These are phyloP conservation scores for Crithidia acanthocephali DNA, from an alignment of 208 protist species.

Conservation along the genomic window DNA sequence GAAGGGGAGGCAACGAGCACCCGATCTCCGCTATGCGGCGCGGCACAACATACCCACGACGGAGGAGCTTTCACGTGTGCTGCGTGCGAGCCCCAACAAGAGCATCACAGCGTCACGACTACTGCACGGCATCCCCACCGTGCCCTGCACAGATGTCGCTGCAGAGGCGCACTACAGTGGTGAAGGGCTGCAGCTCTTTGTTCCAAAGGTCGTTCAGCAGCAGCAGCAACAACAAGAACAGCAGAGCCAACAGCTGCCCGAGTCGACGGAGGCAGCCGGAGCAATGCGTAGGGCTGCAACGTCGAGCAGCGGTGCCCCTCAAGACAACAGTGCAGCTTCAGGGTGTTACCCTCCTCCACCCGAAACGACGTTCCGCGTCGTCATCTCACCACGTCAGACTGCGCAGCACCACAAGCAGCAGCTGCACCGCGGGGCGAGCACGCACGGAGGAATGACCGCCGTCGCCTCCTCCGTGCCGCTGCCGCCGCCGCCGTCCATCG, in stretches of 20 bases:
- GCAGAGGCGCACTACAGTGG: no score
- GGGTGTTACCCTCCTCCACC: neutral
- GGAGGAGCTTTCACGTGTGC: neutral
- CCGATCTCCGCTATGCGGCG: neutral
- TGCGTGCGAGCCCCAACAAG: neutral
- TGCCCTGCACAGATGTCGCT: no score
- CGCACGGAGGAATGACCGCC: neutral
- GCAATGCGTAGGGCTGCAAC: neutral
- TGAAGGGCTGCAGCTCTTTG: slow-evolving; percentile 13
- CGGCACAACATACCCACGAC: slow-evolving; percentile 15
- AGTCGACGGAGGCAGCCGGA: neutral
- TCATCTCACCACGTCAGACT: slow-evolving; percentile 1
- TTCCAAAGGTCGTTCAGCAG: slow-evolving; percentile 15
- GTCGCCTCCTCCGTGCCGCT: neutral
- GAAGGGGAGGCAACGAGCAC: neutral
- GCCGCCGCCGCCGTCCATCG: neutral
- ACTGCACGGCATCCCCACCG: no score
- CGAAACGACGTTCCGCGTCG: neutral
- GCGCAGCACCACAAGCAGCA: neutral
- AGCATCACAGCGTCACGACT: neutral
- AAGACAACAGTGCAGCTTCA: no score
- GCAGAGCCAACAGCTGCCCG: neutral
- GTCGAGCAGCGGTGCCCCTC: no score
- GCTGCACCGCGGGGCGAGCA: neutral
- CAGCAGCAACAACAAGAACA: slow-evolving; percentile 2